Evolutionary conservation across 306 rosid species (phyloP), one percentile per base, ranked within the genome.

Genomic region (Vigna nakashimae): DNA sequence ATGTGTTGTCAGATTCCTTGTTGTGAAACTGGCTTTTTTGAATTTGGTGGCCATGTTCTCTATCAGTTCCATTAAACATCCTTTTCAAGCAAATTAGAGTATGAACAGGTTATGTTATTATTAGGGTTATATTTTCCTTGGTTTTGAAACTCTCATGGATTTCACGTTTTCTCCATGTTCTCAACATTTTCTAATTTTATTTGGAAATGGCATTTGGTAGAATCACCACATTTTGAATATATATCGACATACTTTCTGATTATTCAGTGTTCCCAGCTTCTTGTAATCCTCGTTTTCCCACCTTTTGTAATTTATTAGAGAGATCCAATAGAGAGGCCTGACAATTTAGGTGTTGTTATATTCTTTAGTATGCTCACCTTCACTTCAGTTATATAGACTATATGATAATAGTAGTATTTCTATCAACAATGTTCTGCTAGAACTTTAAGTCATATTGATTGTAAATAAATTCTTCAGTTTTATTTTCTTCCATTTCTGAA

Each of bases 1-100:
- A 53, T 62, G 18, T 74, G 49, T 69, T 69, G 38, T 66, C 26
- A 62, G 28, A 52, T 70, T 48, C 16, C 68, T 82, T 18, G 72
- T 18, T 77, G 53, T 77, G 62, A 53, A 70, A 64, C 28, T 16
- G 34, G n/a, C 28, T 40, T 14, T 67, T 60, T 34, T 62, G 13
- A n/a, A 34, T 63, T n/a, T 38, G 45, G 24, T 64, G 40, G 71
- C 51, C 55, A 1, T 20, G 38, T 72, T 65, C 20, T 62, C 12
- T 30, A 0, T 56, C 26, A 24, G 20, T 45, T 74, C 9, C 24
- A 15, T 53, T 53, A 28, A 42, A 43, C 67, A 40, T 76, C 65
- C 2, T 50, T 76, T 50, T 48, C 15, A 32, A 65, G 16, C 22
- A 38, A 65, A 60, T 2, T 67, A 51, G 48, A 60, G 38, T 73